phyloP scores from a whole-genome alignment of 192 early-diverging fungal species.

The Backusella mclennaniae region DNA sequence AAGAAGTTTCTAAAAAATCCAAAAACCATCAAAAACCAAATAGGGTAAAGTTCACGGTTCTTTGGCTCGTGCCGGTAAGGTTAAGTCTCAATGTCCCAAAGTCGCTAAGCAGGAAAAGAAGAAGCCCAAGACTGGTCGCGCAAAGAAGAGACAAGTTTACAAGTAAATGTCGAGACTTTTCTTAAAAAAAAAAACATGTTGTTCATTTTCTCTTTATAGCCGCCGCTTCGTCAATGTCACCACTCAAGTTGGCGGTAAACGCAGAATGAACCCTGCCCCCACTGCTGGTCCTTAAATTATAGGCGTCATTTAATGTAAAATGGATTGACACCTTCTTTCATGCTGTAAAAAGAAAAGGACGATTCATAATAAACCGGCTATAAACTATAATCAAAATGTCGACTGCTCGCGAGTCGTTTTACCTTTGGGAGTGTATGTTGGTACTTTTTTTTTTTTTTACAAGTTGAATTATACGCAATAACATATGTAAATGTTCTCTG shows the following conservation, averaged over 20 bases:
- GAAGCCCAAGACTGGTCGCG: conserved; percentile 91
- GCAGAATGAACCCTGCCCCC: conserved; percentile 62
- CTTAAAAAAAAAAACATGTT: not conserved
- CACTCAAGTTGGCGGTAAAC: conserved; percentile 85
- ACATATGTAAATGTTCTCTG: too few relatives aligned
- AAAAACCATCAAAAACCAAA: conserved; percentile 2
- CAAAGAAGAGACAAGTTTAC: conserved; percentile 96
- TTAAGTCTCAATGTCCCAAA: conserved; percentile 99
- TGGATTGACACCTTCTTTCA: not conserved
- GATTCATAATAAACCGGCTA: not conserved
- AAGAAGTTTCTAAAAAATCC: not conserved
- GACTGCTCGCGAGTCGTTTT: not conserved
- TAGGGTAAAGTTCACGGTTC: conserved; percentile 99
- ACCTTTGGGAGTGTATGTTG: not conserved
- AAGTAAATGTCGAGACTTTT: conserved; percentile 38
- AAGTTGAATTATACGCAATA: too few relatives aligned
- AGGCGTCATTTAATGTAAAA: not conserved
- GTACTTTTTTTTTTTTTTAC: not conserved
- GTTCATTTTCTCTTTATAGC: conserved; percentile 22
- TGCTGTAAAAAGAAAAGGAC: not conserved
- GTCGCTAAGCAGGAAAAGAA: conserved; percentile 97
- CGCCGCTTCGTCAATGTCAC: conserved; percentile 97
- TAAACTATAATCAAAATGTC: not conserved
- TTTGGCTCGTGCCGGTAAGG: conserved; percentile 99
- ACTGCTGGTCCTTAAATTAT: conserved; percentile 43